Base-by-base conservation (phyloP, 228 moss, liverwort and hornwort genomes). In the Sphagnum magellanicum region DNA sequence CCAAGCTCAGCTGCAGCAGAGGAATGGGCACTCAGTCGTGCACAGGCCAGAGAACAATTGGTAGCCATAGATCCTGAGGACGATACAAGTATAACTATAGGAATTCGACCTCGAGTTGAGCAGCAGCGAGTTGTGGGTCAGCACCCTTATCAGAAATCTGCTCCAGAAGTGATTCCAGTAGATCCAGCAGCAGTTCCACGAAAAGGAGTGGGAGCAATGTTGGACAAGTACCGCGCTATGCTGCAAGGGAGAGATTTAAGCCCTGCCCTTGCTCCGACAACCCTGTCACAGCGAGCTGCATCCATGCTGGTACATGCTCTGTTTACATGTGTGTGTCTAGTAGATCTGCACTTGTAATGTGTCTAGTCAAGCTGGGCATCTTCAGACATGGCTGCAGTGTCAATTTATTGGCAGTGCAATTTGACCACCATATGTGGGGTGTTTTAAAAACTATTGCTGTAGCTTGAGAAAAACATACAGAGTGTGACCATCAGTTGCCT, bases 261-360 rank as follows among this genome's bases (percentile, higher is more conserved):
- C 4, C 72, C 74, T 55, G 67, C 70, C 13, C 64, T 65, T 69
- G 71, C 60, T 10, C 74, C 72, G 51, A 72, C 75, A 10, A 72
- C 85, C 71, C 79, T 85, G 48, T 79, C 85, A 52, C 85, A 81
- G 63, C 85, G 85, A 55, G 81, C 85, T 78, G 74, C 81, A 61
- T 85, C 81, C 15, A 84, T 84, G 84, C 80, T 80, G 65, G 83
- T 75, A 63, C 59, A 32, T 32, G 3, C 7, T 7, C 50, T 4
- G 5, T 53, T 7, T 48, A 17, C 48, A 50, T 65, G 13, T 6
- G 7, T 6, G 49, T 17, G 60, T 17, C 47, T 4, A 57, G 5
- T 53, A 13, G 55, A 11, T n/a, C 53, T 8, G 10, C 15, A 66
- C 59, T 15, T 59, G 12, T 59, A 59, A 15, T 11, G 12, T 15